Evolutionary conservation across 257 asterid species (phyloP), one percentile per base, ranked within the genome.

Genomic region (Thymus mandschuricus): DNA sequence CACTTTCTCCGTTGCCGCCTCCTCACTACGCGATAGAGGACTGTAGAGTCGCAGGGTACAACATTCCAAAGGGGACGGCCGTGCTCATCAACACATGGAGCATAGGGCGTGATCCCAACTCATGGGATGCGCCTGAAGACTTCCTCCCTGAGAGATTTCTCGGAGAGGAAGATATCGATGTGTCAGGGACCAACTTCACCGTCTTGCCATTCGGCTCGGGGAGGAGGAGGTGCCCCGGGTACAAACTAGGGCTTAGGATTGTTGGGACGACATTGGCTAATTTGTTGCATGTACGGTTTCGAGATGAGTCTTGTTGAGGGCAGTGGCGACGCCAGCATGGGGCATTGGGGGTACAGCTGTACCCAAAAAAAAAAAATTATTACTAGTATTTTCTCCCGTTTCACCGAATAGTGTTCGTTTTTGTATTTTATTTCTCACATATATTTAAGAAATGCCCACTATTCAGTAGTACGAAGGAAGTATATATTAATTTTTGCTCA

Each of bases 191-290:
- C 41, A 72, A 69, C 29, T 80, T 76, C 28, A 56, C 78, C 1
- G 10, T 80, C 1, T 68, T 76, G 71, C 84, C 84, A 1, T 80
- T 80, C 12, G 74, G 81, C 2, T 76, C 84, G 0, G 84, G 84
- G 1, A 34, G 79, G 29, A 40, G 84, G 54, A 57, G 73, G 7
- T 77, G 80, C 21, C 80, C 75, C 0, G 80, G 75, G 2, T 49
- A 60, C 57, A 71, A 50, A 21, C 76, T 81, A 5, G 80, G 75
- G 31, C 61, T 81, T 38, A 66, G 74, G 57, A 29, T 65, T 9
- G 79, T 80, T 35, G 73, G 80, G 21, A 64, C 82, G 10, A 75
- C 64, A 8, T 38, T 75, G 64, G 76, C 85, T 8, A 80, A 83
- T 69, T 68, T 80, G 66, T 9, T 83, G 38, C 85, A 80, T 71